Conservation (phyloP, 768 basidiomycete species). For the Rubroboletus satanas region DNA sequence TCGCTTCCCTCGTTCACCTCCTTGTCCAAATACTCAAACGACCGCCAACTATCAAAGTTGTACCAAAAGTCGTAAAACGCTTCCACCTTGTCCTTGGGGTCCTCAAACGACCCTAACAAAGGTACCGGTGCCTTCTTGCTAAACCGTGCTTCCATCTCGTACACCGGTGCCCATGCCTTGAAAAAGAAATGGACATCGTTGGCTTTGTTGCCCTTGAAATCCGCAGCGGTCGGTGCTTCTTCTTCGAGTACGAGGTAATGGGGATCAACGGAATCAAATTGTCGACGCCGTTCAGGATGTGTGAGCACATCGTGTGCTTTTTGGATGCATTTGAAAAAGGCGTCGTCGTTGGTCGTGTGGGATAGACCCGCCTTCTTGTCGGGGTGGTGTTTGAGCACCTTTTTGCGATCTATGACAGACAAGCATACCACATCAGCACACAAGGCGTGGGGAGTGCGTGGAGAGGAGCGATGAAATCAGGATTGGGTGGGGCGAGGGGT, state of each 20-base stretch:
- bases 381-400: slow-evolving; percentile 97
- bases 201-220: slow-evolving; percentile 46
- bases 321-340: slow-evolving; percentile 99
- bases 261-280: slow-evolving; percentile 96
- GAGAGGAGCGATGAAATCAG: background rate
- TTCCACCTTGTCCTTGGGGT: slow-evolving; percentile 80
- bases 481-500: slow-evolving; percentile 14
- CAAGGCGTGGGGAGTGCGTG: background rate
- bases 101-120: slow-evolving; percentile 63
- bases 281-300: slow-evolving; percentile 80
- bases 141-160: slow-evolving; percentile 90
- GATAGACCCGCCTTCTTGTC: slow-evolving; percentile 86
- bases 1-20: slow-evolving; percentile 98
- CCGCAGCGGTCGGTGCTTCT: slow-evolving; percentile 64
- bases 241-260: slow-evolving; percentile 67
- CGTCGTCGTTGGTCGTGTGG: slow-evolving; percentile 90
- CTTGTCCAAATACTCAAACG: slow-evolving; percentile 97
- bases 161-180: slow-evolving; percentile 72
- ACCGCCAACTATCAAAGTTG: slow-evolving; percentile 98
- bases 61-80: slow-evolving; percentile 99
- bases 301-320: slow-evolving; percentile 96
- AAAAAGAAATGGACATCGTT: slow-evolving; percentile 64
- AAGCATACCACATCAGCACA: background rate
- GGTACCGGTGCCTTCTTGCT: slow-evolving; percentile 83
- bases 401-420: slow-evolving; percentile 76